A percentile compares a stretch with the other conserved stretches of the same genome.
Conservation (phyloP, 179 eudicot genomes). For the Silene coronaria region DNA sequence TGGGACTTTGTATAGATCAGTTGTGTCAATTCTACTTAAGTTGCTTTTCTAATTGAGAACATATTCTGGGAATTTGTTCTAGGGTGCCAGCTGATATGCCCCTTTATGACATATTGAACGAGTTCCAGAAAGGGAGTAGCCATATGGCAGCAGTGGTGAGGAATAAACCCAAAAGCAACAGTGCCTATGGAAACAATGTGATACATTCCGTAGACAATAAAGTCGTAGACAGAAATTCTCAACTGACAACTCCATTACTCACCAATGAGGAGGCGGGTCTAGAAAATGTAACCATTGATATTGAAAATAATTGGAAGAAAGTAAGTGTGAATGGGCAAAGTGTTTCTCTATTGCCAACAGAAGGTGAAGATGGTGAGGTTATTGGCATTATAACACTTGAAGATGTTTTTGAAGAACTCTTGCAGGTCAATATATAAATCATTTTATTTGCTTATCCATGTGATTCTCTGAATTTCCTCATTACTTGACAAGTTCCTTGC, state of each 20-base stretch:
- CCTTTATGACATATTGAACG: conserved; percentile 67
- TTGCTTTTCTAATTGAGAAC: background rate
- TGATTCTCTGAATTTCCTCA: background rate
- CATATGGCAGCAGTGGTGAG: conserved; percentile 84
- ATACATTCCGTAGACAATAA: conserved; percentile 24
- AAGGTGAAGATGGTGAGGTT: conserved; percentile 64
- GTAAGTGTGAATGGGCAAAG: conserved; percentile 20
- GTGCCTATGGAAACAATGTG: conserved; percentile 20
- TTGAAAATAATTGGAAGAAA: conserved; percentile 31
- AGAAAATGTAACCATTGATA: conserved; percentile 29
- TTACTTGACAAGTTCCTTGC: conserved; percentile 8
- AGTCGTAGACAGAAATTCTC: conserved; percentile 22
- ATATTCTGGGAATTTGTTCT: background rate
- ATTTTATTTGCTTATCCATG: background rate
- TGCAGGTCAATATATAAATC: conserved; percentile 44
- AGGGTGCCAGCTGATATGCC: conserved; percentile 84
- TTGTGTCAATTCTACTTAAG: background rate
- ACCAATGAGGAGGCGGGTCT: conserved; percentile 28
- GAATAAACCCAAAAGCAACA: conserved; percentile 37
- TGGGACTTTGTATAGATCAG: background rate
- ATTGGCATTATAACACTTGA: conserved; percentile 73
- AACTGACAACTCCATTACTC: conserved; percentile 48
- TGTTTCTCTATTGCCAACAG: conserved; percentile 21
- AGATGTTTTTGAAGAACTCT: conserved; percentile 80
- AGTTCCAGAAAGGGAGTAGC: conserved; percentile 77